Evolutionary conservation across 306 rosid genomes (phyloP), one percentile per base, ranked within the genome.

Genomic region (Hippophae rhamnoides): DNA sequence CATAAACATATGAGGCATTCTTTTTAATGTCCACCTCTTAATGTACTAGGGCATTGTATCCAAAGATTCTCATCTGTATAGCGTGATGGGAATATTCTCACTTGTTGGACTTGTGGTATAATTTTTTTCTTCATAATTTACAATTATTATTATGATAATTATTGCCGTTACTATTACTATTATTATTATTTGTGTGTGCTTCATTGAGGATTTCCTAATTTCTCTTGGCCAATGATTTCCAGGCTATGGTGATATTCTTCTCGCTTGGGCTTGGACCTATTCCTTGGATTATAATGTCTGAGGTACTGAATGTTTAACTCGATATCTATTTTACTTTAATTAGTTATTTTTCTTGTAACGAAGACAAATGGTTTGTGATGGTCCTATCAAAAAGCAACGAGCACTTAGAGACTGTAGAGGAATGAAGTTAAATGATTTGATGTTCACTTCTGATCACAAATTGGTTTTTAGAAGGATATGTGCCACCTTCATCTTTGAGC

Each of bases 251-350:
- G 52, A 68, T 74, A 56, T 79, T 79, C 40, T 88, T 76, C 82
- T 85, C 94, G 66, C 75, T 88, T 23, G 96, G 96, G 41, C 76
- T 88, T 7, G 96, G 96, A 66, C 84, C 96, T 48, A 82, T 88
- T 76, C 96, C 96, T 27, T 88, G 96, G 96, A 56, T 88, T 58
- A 88, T 88, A 72, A 88, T 88, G 96, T 78, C 96, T 42, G 94
- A 88, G 96, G 96, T 85, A 74, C 57, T 60, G 43, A 54, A 13
- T 18, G 14, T 56, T 55, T 7, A 44, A 53, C 12, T 26, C 38
- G 25, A 53, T 26, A 14, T 14, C 7, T 11, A 52, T 52, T 52
- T 5, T 18, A 14, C 41, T 10, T 14, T 5, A 6, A 53, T 8
- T 9, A 53, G 27, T 18, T 53, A 23, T 18, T 31, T 25, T 13